Conservation (phyloP, 2,329 filamentous ascomycete genomes). For the Arthrobotrys musiformis region DNA sequence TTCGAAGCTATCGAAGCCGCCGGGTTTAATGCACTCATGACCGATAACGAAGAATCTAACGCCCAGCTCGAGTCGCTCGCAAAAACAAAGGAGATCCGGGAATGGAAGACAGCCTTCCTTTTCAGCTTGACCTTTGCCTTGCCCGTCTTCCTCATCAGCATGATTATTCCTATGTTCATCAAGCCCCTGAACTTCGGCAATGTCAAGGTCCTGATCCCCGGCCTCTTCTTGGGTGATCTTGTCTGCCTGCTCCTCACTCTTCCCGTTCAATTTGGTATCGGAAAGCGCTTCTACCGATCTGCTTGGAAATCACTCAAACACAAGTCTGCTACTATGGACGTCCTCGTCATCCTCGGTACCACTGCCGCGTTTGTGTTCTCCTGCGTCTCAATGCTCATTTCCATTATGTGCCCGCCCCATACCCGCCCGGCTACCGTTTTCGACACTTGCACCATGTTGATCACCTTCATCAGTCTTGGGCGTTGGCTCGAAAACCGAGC, state of each 20-base stretch:
- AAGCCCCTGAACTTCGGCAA: constrained; percentile 80
- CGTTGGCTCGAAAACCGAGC: constrained; percentile 92
- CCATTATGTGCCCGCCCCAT: constrained; percentile 78
- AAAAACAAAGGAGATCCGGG: constrained; percentile 94
- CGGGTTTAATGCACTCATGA: constrained; percentile 87
- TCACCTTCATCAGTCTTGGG: constrained; percentile 92
- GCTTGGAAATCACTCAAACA: constrained; percentile 95
- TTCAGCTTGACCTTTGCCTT: constrained; percentile 83
- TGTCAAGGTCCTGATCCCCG: constrained; percentile 72
- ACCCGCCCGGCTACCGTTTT: constrained; percentile 87
- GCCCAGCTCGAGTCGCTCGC: constrained; percentile 94
- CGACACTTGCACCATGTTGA: constrained; percentile 97
- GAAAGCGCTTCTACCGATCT: constrained; percentile 89
- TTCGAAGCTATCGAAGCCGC: constrained; percentile 83
- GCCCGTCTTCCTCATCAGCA: constrained; percentile 90
- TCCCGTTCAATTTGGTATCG: constrained; percentile 95
- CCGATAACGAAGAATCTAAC: constrained; percentile 94
- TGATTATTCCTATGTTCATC: constrained; percentile 89
- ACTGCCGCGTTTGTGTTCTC: constrained; percentile 98
- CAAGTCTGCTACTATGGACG: constrained; percentile 94
- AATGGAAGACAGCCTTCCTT: constrained; percentile 86
- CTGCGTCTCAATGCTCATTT: constrained; percentile 84
- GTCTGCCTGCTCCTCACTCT: constrained; percentile 85
- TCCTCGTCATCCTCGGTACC: constrained; percentile 91
- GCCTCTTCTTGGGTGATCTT: constrained; percentile 88